Evolutionary conservation across 495 filamentous ascomycete genomes (phyloP).

Genomic region (Parathielavia appendiculata): DNA sequence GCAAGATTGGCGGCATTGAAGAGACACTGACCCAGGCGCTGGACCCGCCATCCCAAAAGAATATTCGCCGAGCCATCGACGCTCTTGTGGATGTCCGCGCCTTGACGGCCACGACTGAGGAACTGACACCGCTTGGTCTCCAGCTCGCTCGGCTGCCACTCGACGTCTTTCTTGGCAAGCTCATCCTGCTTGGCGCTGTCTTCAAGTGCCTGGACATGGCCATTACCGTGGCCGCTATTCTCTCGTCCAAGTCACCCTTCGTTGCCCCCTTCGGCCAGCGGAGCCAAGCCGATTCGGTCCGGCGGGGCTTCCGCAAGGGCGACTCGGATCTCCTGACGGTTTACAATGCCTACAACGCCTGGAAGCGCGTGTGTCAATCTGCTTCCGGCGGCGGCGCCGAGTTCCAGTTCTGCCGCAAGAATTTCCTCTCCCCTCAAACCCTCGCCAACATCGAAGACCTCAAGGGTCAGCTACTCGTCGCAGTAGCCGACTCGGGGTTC

Average conservation of each 20-base stretch:
- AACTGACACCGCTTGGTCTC: slow-evolving; percentile 76
- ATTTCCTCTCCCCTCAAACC: slow-evolving; percentile 78
- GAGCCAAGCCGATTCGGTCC: slow-evolving; percentile 69
- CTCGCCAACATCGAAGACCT: slow-evolving; percentile 88
- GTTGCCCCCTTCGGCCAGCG: slow-evolving; percentile 75
- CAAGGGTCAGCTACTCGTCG: slow-evolving; percentile 80
- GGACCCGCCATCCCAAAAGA: slow-evolving; percentile 83
- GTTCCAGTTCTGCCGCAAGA: slow-evolving; percentile 83
- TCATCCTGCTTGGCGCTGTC: slow-evolving; percentile 74
- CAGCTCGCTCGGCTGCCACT: slow-evolving; percentile 85
- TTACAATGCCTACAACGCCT: slow-evolving; percentile 87
- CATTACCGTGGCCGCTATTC: slow-evolving; percentile 82
- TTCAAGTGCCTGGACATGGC: slow-evolving; percentile 88
- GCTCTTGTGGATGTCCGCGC: slow-evolving; percentile 90
- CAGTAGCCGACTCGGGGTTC: slow-evolving; percentile 76
- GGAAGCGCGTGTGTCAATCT: slow-evolving; percentile 68
- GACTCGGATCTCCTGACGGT: slow-evolving; percentile 88
- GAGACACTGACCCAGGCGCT: slow-evolving; percentile 82
- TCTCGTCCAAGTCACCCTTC: slow-evolving; percentile 94
- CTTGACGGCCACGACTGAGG: slow-evolving; percentile 64
- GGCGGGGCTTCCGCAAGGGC: slow-evolving; percentile 71
- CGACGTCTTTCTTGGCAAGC: slow-evolving; percentile 90
- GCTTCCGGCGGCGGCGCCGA: slow-evolving; percentile 61
- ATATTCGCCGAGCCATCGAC: slow-evolving; percentile 86
- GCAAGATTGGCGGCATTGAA: slow-evolving; percentile 87